Conservation (phyloP, 805 yeast genomes). For the Wickerhamomyces pijperi region DNA sequence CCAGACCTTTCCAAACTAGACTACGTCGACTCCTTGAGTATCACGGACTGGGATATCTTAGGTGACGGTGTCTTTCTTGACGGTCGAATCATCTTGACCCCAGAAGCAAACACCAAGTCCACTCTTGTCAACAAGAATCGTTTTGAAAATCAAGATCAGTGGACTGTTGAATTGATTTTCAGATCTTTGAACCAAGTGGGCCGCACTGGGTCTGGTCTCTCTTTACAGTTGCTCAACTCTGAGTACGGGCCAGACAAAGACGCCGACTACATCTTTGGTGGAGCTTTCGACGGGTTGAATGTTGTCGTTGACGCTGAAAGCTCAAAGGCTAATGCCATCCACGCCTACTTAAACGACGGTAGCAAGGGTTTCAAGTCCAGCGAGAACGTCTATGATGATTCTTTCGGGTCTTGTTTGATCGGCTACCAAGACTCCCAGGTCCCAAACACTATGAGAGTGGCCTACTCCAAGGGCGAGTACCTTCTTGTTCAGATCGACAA, state of each 20-base stretch:
- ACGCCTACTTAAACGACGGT: conserved; percentile 54
- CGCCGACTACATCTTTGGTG: conserved; percentile 34
- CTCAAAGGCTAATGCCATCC: conserved; percentile 36
- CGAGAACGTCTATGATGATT: conserved; percentile 18
- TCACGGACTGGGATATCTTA: conserved; percentile 26
- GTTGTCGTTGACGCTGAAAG: conserved; percentile 43
- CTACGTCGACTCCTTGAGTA: conserved; percentile 11
- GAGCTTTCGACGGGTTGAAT: conserved; percentile 55
- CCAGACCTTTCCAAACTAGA: conserved; percentile 27
- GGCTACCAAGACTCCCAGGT: conserved; percentile 57
- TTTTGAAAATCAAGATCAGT: conserved; percentile 22
- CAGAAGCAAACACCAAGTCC: conserved; percentile 28
- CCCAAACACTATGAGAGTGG: conserved; percentile 57
- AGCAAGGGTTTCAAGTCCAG: conserved; percentile 21
- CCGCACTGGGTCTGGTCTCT: conserved; percentile 41
- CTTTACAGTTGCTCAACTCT: conserved; percentile 34
- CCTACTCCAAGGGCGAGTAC: conserved; percentile 35
- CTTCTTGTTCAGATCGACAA: conserved; percentile 66
- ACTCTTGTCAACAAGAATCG: conserved; percentile 32
- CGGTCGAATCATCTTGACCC: conserved; percentile 45
- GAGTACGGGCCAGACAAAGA: conserved; percentile 20
- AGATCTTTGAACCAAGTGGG: conserved; percentile 48
- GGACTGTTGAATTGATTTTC: conserved; percentile 52
- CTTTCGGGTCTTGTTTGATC: conserved; percentile 47
- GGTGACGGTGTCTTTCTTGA: conserved; percentile 32